Conservation (phyloP, 208 protist species). For the Pavlovales sp. region DNA sequence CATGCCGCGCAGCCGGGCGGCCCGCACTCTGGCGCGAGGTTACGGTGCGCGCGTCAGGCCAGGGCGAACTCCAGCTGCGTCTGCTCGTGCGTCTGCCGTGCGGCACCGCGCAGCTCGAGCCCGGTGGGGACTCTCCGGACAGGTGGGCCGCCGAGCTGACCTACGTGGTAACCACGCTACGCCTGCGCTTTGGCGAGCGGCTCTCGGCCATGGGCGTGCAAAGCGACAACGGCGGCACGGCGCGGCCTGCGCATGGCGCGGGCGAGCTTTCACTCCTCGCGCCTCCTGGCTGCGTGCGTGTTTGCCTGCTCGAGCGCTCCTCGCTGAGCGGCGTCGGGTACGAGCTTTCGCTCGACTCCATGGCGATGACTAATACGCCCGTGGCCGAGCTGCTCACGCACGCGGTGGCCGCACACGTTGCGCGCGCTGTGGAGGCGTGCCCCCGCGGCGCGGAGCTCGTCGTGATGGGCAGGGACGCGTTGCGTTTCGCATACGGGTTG, state of each 20-base stretch:
- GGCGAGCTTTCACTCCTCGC: not conserved
- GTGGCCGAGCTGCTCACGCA: not conserved
- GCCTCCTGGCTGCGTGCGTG: no score
- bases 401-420: not conserved
- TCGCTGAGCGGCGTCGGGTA: not conserved
- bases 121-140: no score
- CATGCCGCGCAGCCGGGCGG: no score
- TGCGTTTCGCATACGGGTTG: not conserved
- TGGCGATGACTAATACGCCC: not conserved
- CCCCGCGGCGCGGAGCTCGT: not conserved
- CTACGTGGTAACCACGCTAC: no score
- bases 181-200: no score
- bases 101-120: not conserved
- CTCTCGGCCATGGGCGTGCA: not conserved
- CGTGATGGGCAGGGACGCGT: not conserved
- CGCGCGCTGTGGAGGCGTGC: not conserved
- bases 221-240: not conserved
- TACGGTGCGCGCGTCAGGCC: not conserved
- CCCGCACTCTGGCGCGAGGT: not conserved
- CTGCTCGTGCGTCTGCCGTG: not conserved
- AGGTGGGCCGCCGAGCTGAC: no score
- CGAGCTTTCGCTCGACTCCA: not conserved
- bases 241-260: not conserved
- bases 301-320: not conserved
- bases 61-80: not conserved